phyloP scores from a whole-genome alignment of 306 rosid species.

The Pyrus pyrifolia region DNA sequence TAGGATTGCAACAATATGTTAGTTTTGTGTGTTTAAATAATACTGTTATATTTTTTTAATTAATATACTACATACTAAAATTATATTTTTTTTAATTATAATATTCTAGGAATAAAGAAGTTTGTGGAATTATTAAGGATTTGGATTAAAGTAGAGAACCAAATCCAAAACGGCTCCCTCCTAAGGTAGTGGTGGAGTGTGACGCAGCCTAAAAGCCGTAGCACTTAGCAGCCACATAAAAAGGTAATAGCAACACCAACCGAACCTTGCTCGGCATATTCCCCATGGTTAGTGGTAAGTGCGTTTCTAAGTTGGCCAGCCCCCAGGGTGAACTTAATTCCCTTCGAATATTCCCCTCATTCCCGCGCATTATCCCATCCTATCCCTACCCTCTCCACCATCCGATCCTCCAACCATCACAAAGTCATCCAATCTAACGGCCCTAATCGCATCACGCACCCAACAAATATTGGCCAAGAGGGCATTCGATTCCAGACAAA shows the following conservation, averaged over 20 bases:
- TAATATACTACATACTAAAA: too few species aligned
- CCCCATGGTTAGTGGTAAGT: neutral
- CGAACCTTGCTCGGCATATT: constrained; percentile 35
- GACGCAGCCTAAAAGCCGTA: neutral
- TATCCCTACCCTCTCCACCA: neutral
- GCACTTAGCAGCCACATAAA: constrained; percentile 6
- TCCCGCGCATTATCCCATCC: constrained; percentile 25
- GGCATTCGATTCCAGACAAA: neutral
- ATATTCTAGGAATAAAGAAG: too few species aligned
- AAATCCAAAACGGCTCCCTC: neutral
- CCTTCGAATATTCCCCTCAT: constrained; percentile 46
- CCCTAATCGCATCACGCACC: neutral
- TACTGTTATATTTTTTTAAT: too few species aligned
- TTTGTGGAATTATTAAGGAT: too few species aligned
- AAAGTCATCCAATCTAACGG: constrained; percentile 22
- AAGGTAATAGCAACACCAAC: neutral
- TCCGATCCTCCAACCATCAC: neutral
- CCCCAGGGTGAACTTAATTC: constrained; percentile 15
- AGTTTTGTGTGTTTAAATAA: too few species aligned
- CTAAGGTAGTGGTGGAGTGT: neutral
- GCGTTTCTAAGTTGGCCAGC: constrained; percentile 8
- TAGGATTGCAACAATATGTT: too few species aligned
- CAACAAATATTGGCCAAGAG: neutral
- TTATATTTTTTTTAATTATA: too few species aligned
- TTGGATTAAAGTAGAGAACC: neutral